These are phyloP conservation scores for Pleomassaria siparia DNA, from an alignment of 2,329 filamentous ascomycete genomes.

Conservation along the genomic window DNA sequence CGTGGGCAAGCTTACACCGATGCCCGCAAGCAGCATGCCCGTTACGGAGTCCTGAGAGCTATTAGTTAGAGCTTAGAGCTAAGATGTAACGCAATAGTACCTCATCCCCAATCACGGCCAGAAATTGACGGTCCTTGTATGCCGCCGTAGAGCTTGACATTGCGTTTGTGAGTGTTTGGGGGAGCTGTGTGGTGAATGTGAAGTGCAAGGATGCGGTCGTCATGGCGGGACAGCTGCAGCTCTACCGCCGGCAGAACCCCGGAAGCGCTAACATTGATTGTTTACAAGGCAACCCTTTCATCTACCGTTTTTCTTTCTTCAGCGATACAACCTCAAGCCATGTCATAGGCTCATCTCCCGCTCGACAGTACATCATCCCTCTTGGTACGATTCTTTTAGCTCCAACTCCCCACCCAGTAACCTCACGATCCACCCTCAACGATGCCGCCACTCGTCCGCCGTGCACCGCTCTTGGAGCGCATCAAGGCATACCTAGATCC, in stretches of 20 bases:
- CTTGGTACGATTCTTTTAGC: conserved; percentile 1
- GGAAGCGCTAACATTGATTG: conserved; percentile 9
- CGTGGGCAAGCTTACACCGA: conserved; percentile 67
- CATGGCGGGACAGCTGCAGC: conserved; percentile 22
- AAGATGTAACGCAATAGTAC: conserved; percentile 48
- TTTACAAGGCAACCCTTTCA: neutral
- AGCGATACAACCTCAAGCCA: conserved; percentile 15
- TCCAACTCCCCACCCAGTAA: neutral
- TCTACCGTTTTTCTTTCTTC: neutral
- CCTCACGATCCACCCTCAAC: neutral
- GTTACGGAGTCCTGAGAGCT: conserved; percentile 82
- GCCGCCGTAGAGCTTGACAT: conserved; percentile 64
- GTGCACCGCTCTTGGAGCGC: conserved; percentile 76
- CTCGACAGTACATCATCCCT: neutral
- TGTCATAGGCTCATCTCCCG: conserved; percentile 23
- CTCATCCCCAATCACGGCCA: conserved; percentile 98
- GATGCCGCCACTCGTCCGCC: conserved; percentile 71
- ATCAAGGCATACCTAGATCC: conserved; percentile 80
- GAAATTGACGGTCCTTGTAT: conserved; percentile 84
- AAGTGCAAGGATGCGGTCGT: conserved; percentile 16
- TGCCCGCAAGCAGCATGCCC: conserved; percentile 88
- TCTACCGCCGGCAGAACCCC: conserved; percentile 17
- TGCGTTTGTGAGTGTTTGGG: conserved; percentile 15
- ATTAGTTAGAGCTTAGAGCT: conserved; percentile 15
- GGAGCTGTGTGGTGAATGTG: conserved; percentile 8